Percentiles rank a stretch among this genome's conserved stretches.
Conservation (phyloP, 305 asterid species). For the Coffea humblotiana region DNA sequence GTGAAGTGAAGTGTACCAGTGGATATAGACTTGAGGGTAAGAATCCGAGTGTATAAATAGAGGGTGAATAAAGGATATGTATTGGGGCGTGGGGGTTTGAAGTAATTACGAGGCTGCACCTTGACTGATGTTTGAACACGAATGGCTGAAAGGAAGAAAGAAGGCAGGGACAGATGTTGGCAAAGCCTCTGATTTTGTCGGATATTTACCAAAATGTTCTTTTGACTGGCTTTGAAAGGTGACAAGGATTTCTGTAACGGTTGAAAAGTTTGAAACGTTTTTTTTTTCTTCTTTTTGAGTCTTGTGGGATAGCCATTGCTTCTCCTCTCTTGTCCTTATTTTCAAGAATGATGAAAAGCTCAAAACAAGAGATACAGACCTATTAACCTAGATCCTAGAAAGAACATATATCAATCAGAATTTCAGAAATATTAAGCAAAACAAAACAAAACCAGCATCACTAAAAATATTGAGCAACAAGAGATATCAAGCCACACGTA, state of each 20-base stretch:
- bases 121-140: constrained; percentile 39
- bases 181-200: constrained; percentile 62
- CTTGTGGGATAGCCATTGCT: not conserved
- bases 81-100: constrained; percentile 12
- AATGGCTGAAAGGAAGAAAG: constrained; percentile 31
- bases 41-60: constrained; percentile 24
- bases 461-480: too few relatives aligned
- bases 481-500: too few relatives aligned
- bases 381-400: too few relatives aligned
- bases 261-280: constrained; percentile 43
- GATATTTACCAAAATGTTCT: constrained; percentile 66
- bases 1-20: constrained; percentile 16
- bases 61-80: not conserved
- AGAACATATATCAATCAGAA: not conserved
- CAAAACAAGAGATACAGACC: not conserved
- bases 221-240: constrained; percentile 69
- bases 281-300: constrained; percentile 33
- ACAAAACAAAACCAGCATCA: too few relatives aligned
- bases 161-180: constrained; percentile 52
- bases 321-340: constrained; percentile 11
- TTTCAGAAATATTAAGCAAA: too few relatives aligned
- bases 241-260: constrained; percentile 51
- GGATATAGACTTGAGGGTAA: constrained; percentile 24
- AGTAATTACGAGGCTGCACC: constrained; percentile 34
- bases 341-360: constrained; percentile 3